phyloP scores from a whole-genome alignment of 805 yeast genomes.

The Wickerhamomyces canadensis region DNA sequence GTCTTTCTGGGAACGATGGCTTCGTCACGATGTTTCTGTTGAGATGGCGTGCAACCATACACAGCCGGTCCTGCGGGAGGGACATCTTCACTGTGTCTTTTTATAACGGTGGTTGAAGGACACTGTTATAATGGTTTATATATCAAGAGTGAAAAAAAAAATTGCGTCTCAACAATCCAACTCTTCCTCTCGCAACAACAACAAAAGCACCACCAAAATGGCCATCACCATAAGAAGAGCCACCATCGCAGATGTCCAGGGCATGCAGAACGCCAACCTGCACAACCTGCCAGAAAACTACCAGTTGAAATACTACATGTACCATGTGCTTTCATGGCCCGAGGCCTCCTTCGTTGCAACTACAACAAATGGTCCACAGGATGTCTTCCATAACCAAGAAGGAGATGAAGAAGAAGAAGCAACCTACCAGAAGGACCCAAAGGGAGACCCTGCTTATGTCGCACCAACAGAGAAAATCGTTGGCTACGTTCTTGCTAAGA shows the following conservation, averaged over 20 bases:
- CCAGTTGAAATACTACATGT: conserved; percentile 85
- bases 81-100: too few species aligned
- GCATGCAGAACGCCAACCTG: conserved; percentile 93
- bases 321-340: conserved; percentile 95
- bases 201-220: too few species aligned
- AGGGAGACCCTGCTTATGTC: conserved; percentile 59
- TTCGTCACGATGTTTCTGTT: not conserved
- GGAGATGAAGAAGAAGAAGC: conserved; percentile 12
- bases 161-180: too few species aligned
- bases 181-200: too few species aligned
- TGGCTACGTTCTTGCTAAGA: conserved; percentile 94
- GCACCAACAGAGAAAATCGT: conserved; percentile 72
- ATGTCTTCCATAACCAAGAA: conserved; percentile 13
- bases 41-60: not conserved
- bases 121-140: too few species aligned
- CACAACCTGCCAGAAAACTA: conserved; percentile 94
- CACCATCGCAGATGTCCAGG: conserved; percentile 78
- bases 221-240: conserved; percentile 88
- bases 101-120: too few species aligned
- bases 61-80: not conserved
- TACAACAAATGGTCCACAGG: conserved; percentile 46
- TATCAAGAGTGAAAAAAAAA: too few species aligned
- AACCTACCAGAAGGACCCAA: conserved; percentile 27
- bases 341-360: conserved; percentile 95
- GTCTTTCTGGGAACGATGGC: not conserved